Conservation (phyloP, 352 stramenopile species). For the Globisporangium heterothallicum region DNA sequence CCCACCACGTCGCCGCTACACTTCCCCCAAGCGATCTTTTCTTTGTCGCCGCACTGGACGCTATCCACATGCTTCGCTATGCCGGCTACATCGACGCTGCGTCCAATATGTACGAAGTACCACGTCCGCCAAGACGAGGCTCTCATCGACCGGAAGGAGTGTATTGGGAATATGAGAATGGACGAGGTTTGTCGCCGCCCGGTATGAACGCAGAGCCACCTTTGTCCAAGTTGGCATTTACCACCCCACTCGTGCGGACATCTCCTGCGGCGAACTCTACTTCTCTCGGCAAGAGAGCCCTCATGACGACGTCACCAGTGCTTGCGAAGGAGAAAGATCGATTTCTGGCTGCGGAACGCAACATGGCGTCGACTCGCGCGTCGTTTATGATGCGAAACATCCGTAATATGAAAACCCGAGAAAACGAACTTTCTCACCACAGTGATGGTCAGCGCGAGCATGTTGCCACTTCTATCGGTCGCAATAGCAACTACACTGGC, state of each 20-base stretch:
- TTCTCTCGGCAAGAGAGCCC: background rate
- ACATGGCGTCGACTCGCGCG: background rate
- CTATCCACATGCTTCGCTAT: slow-evolving; percentile 10
- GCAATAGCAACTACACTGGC: no score
- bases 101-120: slow-evolving; percentile 26
- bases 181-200: background rate
- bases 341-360: background rate
- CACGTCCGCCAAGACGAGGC: slow-evolving; percentile 21
- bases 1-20: slow-evolving; percentile 2
- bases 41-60: background rate
- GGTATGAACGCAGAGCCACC: background rate
- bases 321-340: background rate
- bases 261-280: background rate
- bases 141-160: slow-evolving; percentile 17
- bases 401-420: background rate
- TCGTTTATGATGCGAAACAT: background rate
- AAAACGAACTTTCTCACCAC: background rate
- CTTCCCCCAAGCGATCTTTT: background rate
- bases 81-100: slow-evolving; percentile 7
- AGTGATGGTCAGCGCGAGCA: background rate
- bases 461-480: no score
- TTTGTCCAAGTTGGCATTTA: background rate
- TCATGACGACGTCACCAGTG: background rate
- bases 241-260: background rate
- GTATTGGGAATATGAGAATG: background rate